Evolutionary conservation across 352 stramenopile genomes (phyloP).

Genomic region (Globisporangium emineosum): DNA sequence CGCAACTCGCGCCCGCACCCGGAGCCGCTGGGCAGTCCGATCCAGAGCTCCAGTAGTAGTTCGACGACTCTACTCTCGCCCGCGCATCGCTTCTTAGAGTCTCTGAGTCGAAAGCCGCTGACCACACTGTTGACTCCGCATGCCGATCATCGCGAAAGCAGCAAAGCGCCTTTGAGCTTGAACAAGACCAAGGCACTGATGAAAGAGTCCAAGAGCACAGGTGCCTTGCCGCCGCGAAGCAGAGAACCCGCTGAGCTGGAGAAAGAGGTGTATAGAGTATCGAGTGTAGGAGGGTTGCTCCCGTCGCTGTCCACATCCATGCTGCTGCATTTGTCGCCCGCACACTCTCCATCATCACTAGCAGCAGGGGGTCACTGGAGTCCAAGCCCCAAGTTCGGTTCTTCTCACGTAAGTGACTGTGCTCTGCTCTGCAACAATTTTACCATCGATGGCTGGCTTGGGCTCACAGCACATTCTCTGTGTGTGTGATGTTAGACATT

Average conservation of each 20-base stretch:
- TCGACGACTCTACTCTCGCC: conserved; percentile 10
- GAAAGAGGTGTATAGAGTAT: neutral
- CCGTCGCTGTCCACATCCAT: conserved; percentile 9
- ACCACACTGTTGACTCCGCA: conserved; percentile 3
- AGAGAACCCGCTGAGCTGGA: neutral
- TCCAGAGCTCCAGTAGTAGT: neutral
- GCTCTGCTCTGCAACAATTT: too few species aligned
- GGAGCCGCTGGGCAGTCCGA: conserved; percentile 26
- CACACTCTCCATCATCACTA: neutral
- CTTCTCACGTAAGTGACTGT: neutral
- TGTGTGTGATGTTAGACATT: conserved; percentile 13
- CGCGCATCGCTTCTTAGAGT: conserved; percentile 3
- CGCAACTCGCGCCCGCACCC: conserved; percentile 47
- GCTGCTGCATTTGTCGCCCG: conserved; percentile 11
- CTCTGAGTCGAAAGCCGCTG: conserved; percentile 9
- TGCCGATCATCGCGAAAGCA: neutral
- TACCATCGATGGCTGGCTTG: too few species aligned
- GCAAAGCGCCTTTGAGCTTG: neutral
- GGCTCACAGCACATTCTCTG: neutral
- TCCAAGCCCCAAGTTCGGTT: conserved; percentile 2
- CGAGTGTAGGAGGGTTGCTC: neutral
- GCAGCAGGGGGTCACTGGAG: neutral
- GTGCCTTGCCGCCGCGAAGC: neutral
- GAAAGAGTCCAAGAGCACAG: conserved; percentile 15
- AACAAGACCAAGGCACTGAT: conserved; percentile 2